phyloP scores from a whole-genome alignment of 148 eudicot species.

The Vaccinium darrowii region DNA sequence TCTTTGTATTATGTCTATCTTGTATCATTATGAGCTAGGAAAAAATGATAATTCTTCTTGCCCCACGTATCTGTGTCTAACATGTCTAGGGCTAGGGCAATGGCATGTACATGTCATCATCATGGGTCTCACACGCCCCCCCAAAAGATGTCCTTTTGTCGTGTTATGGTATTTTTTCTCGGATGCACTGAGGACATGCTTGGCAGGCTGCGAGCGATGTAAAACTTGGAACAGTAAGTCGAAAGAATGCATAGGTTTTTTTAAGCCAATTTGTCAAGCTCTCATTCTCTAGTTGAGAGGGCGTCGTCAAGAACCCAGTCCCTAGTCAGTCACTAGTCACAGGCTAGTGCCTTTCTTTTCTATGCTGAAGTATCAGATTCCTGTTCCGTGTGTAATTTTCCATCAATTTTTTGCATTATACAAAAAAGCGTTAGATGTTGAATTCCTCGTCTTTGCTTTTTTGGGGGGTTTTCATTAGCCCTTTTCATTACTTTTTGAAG shows the following conservation, averaged over 20 bases:
- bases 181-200: background rate
- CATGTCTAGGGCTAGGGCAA: too few species aligned
- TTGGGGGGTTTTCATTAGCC: background rate
- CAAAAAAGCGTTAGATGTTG: background rate
- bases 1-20: background rate
- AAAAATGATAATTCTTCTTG: background rate
- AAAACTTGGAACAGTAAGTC: background rate
- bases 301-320: background rate
- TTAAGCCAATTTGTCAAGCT: background rate
- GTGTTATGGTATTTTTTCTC: background rate
- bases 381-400: background rate
- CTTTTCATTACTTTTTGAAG: background rate
- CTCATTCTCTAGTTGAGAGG: background rate
- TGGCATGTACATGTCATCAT: too few species aligned
- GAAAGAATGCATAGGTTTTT: background rate
- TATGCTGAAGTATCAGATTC: background rate
- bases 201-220: background rate
- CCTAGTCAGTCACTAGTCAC: background rate
- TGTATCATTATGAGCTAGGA: background rate
- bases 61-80: background rate
- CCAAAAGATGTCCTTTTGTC: too few species aligned
- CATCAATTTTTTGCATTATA: background rate
- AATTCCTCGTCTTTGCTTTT: background rate
- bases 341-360: background rate
- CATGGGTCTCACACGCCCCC: too few species aligned